Evolutionary conservation across 768 basidiomycete species (phyloP).

Genomic region (Coprinopsis cinerea): DNA sequence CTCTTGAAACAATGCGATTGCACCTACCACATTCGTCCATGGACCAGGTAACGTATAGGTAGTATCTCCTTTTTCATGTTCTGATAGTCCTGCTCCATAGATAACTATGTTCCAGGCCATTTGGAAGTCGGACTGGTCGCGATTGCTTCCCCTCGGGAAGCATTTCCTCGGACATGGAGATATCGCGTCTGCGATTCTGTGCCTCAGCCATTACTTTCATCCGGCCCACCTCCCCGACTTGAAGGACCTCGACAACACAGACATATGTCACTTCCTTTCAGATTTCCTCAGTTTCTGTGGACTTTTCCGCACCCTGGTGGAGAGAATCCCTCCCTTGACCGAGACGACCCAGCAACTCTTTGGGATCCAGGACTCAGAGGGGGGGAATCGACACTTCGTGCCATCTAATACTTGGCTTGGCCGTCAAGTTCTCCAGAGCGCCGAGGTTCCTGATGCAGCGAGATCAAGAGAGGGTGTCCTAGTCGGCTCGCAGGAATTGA

Average conservation of each 20-base stretch:
- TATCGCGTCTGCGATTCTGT: slow-evolving; percentile 28
- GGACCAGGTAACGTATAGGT: neutral
- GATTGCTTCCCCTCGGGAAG: slow-evolving; percentile 27
- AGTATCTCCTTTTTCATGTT: neutral
- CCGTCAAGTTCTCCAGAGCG: too few relatives aligned
- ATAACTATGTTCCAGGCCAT: slow-evolving; percentile 19
- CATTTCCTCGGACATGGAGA: neutral
- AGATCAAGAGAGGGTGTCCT: slow-evolving; percentile 13
- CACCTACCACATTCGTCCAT: slow-evolving; percentile 19
- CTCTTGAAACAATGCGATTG: slow-evolving; percentile 8
- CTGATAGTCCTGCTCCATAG: neutral
- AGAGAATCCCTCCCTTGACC: slow-evolving; percentile 20
- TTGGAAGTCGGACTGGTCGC: slow-evolving; percentile 14
- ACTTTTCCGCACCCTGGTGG: slow-evolving; percentile 22
- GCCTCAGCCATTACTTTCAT: slow-evolving; percentile 36
- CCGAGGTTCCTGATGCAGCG: neutral
- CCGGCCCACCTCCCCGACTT: slow-evolving; percentile 20
- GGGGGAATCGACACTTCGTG: slow-evolving; percentile 27
- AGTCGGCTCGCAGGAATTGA: slow-evolving; percentile 12
- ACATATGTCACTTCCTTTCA: slow-evolving; percentile 25
- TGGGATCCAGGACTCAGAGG: slow-evolving; percentile 19
- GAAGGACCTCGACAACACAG: slow-evolving; percentile 17
- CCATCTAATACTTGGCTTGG: too few relatives aligned
- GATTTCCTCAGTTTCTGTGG: slow-evolving; percentile 30
- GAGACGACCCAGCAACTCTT: slow-evolving; percentile 29